A percentile compares a stretch with the other conserved stretches of the same genome.
phyloP scores from a whole-genome alignment of 164 flowering plant species.

The Piper longum region DNA sequence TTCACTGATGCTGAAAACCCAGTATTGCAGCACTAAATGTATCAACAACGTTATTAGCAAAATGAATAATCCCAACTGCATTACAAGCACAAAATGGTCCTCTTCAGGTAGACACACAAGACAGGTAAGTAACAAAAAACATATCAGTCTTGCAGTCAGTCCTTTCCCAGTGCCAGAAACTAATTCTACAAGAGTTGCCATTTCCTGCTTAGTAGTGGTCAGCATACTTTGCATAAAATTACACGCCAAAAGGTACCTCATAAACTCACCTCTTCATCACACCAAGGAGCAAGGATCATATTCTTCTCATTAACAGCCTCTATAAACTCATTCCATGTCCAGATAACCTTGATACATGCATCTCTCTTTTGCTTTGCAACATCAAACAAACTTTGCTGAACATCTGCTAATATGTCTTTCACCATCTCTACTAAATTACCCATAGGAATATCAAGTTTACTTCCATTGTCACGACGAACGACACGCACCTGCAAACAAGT shows the following conservation, averaged over 20 bases:
- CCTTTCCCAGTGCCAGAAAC: too few species aligned
- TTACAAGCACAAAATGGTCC: not conserved
- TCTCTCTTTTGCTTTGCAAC: conserved; percentile 68
- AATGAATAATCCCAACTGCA: too few species aligned
- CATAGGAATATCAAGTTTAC: conserved; percentile 51
- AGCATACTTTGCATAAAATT: not conserved
- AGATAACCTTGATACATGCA: conserved; percentile 42
- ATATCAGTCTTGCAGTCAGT: not conserved
- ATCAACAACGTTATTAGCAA: too few species aligned
- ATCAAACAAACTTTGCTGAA: conserved; percentile 60
- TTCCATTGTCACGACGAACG: conserved; percentile 78
- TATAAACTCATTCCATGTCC: conserved; percentile 75
- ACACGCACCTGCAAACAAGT: conserved; percentile 44
- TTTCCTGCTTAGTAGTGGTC: too few species aligned
- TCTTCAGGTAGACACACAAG: not conserved
- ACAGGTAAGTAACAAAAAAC: not conserved
- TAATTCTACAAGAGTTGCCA: not conserved
- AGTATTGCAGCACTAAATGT: too few species aligned
- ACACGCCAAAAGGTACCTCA: not conserved
- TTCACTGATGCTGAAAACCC: not conserved
- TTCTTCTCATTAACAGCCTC: conserved; percentile 64
- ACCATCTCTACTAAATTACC: conserved; percentile 45
- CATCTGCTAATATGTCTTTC: conserved; percentile 28
- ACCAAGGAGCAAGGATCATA: conserved; percentile 92
- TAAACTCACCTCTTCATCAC: conserved; percentile 71